These are phyloP conservation scores for Leishmania tropica DNA, from an alignment of 208 protist genomes.

Conservation along the genomic window DNA sequence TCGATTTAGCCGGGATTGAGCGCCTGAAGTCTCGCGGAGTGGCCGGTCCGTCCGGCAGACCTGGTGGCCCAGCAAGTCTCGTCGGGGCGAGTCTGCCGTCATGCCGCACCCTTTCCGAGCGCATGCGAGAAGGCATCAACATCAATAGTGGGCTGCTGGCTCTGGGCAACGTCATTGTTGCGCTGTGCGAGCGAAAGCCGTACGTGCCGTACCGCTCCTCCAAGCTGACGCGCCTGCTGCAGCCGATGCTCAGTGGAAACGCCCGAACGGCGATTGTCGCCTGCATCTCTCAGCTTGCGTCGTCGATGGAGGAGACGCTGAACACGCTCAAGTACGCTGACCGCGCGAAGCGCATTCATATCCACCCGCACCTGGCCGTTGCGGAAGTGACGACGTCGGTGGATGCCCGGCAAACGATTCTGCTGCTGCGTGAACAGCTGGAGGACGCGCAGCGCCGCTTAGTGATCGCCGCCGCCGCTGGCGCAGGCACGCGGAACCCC, in stretches of 20 bases:
- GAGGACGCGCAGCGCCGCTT: conserved; percentile 52
- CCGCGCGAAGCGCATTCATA: conserved; percentile 93
- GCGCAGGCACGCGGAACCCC: not conserved
- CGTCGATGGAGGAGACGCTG: conserved; percentile 94
- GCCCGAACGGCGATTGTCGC: conserved; percentile 94
- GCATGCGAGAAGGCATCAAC: conserved; percentile 93
- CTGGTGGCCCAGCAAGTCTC: not conserved
- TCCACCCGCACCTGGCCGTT: conserved; percentile 73
- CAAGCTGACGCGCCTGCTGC: conserved; percentile 95
- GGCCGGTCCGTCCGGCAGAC: conserved; percentile 5
- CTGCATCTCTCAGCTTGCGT: conserved; percentile 89
- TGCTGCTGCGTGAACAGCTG: conserved; percentile 65
- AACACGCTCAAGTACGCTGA: conserved; percentile 97
- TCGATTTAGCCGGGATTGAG: conserved; percentile 96
- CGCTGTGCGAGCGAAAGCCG: conserved; percentile 76
- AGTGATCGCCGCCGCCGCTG: not conserved
- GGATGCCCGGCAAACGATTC: conserved; percentile 66
- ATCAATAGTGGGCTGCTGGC: conserved; percentile 94
- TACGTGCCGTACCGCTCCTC: conserved; percentile 95
- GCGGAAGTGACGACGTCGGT: conserved; percentile 24
- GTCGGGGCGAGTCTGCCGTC: conserved; percentile 21
- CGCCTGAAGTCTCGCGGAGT: conserved; percentile 76
- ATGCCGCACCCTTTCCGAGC: conserved; percentile 31
- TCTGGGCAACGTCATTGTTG: conserved; percentile 94
- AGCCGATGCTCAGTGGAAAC: conserved; percentile 94